Percentiles rank a stretch among this genome's conserved stretches.
Evolutionary conservation across 2,329 filamentous ascomycete genomes (phyloP).

Genomic region (Xylariaceae sp.): DNA sequence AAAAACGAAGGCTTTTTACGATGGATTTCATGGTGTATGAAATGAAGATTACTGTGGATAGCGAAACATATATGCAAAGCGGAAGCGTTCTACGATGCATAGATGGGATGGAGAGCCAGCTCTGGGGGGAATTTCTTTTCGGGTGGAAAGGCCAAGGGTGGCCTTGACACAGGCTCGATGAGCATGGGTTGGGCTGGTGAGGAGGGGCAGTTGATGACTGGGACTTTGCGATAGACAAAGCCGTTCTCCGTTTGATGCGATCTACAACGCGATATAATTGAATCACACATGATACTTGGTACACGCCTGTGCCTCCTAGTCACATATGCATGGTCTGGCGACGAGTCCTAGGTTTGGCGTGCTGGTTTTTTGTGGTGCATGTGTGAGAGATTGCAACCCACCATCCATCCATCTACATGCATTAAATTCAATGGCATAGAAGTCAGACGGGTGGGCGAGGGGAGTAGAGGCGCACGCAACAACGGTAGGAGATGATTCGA

Average conservation of each 20-base stretch:
- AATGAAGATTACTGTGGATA: slow-evolving; percentile 25
- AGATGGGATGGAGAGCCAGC: slow-evolving; percentile 24
- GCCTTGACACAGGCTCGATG: slow-evolving; percentile 6
- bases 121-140: slow-evolving; percentile 7
- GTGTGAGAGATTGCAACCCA: slow-evolving; percentile 22
- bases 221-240: slow-evolving; percentile 7
- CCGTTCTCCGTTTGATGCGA: slow-evolving; percentile 14
- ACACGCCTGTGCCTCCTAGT: slow-evolving; percentile 10
- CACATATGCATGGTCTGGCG: slow-evolving; percentile 16
- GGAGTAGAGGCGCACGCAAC: too few relatives aligned
- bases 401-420: too few relatives aligned
- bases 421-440: background rate
- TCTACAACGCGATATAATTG: slow-evolving; percentile 15
- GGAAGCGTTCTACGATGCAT: slow-evolving; percentile 29
- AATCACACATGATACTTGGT: background rate
- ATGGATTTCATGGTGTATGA: slow-evolving; percentile 31
- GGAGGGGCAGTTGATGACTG: slow-evolving; percentile 7
- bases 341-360: slow-evolving; percentile 4
- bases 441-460: too few relatives aligned
- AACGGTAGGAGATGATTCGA: too few relatives aligned
- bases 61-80: slow-evolving; percentile 26
- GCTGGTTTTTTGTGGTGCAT: slow-evolving; percentile 2
- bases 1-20: slow-evolving; percentile 28
- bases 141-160: background rate
- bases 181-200: slow-evolving; percentile 6